Evolutionary conservation across 768 basidiomycete genomes (phyloP).

Genomic region (Termitomyces sp.): DNA sequence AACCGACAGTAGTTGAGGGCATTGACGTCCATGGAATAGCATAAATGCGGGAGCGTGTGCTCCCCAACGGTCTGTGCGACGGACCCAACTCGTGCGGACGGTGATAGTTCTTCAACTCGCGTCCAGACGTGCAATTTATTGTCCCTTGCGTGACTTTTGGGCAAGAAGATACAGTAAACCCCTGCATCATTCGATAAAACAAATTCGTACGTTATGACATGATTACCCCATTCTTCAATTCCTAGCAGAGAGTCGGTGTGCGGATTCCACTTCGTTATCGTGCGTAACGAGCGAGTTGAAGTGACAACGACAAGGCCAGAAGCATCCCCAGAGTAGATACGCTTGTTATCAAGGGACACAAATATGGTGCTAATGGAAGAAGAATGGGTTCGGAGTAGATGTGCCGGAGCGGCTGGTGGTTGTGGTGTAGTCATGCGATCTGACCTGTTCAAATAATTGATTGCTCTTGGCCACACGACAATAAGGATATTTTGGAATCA

Average conservation of each 20-base stretch:
- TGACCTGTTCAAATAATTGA: constrained; percentile 2
- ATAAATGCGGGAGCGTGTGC: constrained; percentile 43
- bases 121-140: constrained; percentile 80
- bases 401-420: constrained; percentile 55
- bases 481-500: too few relatives aligned
- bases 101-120: constrained; percentile 38
- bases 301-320: constrained; percentile 75
- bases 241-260: constrained; percentile 77
- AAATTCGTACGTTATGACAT: constrained; percentile 70
- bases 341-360: constrained; percentile 68
- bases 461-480: too few relatives aligned
- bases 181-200: background rate
- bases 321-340: constrained; percentile 83
- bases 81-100: constrained; percentile 44
- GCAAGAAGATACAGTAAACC: background rate
- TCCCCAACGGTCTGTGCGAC: constrained; percentile 40
- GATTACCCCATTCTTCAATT: constrained; percentile 64
- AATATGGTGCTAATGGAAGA: constrained; percentile 54
- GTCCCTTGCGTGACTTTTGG: constrained; percentile 77
- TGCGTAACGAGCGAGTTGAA: constrained; percentile 71
- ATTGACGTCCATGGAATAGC: constrained; percentile 82
- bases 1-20: constrained; percentile 93
- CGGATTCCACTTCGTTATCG: constrained; percentile 69
- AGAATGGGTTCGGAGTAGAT: constrained; percentile 71
- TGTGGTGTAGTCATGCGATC: constrained; percentile 13